A percentile compares a stretch with the other conserved stretches of the same genome.
phyloP scores from a whole-genome alignment of 371 early-diverging fungal genomes.

The Gilbertella persicaria region DNA sequence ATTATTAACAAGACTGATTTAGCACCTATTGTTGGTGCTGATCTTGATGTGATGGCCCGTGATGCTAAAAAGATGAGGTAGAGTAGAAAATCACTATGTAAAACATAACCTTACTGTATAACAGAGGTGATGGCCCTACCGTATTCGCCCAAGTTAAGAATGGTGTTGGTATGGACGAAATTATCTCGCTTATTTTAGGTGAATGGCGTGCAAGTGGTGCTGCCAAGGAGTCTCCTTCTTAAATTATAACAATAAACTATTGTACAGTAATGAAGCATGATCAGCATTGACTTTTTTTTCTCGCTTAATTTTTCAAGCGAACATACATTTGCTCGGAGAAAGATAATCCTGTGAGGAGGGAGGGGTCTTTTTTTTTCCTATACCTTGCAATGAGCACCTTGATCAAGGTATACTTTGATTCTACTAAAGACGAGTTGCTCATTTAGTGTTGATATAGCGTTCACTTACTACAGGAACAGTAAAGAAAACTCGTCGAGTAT shows the following conservation, averaged over 20 bases:
- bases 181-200: constrained; percentile 77
- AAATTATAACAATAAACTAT: no score
- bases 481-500: constrained; percentile 35
- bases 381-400: constrained; percentile 11
- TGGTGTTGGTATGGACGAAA: constrained; percentile 80
- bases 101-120: constrained; percentile 4
- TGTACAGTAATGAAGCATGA: no score
- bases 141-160: constrained; percentile 90
- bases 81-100: neutral
- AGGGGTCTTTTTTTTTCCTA: neutral
- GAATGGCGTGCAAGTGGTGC: constrained; percentile 75
- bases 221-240: constrained; percentile 21
- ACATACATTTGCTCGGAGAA: no score
- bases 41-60: constrained; percentile 87
- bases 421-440: neutral
- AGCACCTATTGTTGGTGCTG: constrained; percentile 86
- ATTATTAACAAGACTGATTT: constrained; percentile 96
- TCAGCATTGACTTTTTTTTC: no score
- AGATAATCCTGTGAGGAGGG: no score
- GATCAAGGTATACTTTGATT: constrained; percentile 6
- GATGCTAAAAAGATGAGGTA: constrained; percentile 90
- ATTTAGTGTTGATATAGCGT: constrained; percentile 12
- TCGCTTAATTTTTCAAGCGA: no score
- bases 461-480: constrained; percentile 13
- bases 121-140: constrained; percentile 73